Evolutionary conservation across 192 early-diverging fungal species (phyloP), one percentile per base, ranked within the genome.

Genomic region (Entomortierella beljakovae): DNA sequence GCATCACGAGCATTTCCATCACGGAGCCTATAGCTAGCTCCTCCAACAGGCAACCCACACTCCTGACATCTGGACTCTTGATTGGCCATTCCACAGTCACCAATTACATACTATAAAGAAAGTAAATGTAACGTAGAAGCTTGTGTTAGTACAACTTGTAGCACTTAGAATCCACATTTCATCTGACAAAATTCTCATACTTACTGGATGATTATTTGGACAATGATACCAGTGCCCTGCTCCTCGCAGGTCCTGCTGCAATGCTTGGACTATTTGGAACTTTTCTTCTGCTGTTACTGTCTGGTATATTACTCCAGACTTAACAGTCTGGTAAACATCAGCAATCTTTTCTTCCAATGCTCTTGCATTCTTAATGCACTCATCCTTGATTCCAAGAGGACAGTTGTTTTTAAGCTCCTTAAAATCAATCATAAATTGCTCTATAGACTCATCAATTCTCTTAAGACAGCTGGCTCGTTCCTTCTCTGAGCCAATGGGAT

Each of bases 171-270:
- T 9, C 37, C n/a, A n/a, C n/a, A n/a, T n/a, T n/a, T 40, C 13
- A 40, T 6, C 6, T 9, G 13, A 20, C 3, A 46, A 15, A 10
- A 11, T 3, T 20, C 5, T 40, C 7, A 9, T 29, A 57, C 71
- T 81, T 81, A 81, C 80, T 2, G 70, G 16, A 34, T 86, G 85
- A 2, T 80, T 80, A 46, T 86, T 86, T 2, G 70, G 77, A 57
- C 85, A 86, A 0, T 42, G 58, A 35, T 81, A 86, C 85, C 85
- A 87, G 52, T 83, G 84, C n/a, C 84, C 84, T 0, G 57, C 37
- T 32, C 61, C 82, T 0, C 49, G 9, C 10, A 83, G n/a, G 1
- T 66, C 59, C 18, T 35, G 40, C 0, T 32, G 26, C 59, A 86
- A 59, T 0, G 80, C 85, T 0, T 57, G 51, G 55, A 83, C 80